A percentile compares a stretch with the other conserved stretches of the same genome.
phyloP scores from a whole-genome alignment of 495 filamentous ascomycete species.

The Elaphomyces granulatus region DNA sequence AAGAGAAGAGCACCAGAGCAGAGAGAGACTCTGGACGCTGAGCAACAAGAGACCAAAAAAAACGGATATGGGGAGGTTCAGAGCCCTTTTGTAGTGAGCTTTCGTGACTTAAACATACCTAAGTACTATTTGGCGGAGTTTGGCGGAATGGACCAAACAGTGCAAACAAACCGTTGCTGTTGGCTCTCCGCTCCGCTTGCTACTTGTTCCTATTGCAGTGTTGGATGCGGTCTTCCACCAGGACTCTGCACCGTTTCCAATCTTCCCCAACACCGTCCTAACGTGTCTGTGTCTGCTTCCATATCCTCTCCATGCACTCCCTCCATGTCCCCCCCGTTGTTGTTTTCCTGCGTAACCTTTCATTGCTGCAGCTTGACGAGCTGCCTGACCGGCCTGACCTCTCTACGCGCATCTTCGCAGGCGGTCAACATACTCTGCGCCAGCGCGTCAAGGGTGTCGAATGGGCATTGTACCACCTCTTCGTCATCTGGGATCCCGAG shows the following conservation, averaged over 20 bases:
- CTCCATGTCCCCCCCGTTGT: conserved; percentile 35
- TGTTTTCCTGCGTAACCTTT: conserved; percentile 69
- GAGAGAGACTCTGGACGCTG: too few relatives aligned
- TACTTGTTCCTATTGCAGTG: not conserved
- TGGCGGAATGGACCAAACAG: too few relatives aligned
- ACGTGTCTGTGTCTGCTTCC: too few relatives aligned
- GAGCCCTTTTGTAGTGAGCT: conserved; percentile 16
- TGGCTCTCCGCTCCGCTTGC: not conserved
- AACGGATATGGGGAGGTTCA: too few relatives aligned
- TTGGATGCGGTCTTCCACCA: not conserved
- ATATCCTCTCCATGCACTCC: too few relatives aligned
- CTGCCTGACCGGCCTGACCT: conserved; percentile 66
- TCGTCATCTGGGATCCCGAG: conserved; percentile 63
- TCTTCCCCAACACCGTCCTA: conserved; percentile 10
- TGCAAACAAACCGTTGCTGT: not conserved
- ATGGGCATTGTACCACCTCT: conserved; percentile 73
- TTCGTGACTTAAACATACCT: conserved; percentile 1
- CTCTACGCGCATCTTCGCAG: conserved; percentile 45
- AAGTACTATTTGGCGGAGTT: not conserved
- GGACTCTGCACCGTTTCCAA: not conserved
- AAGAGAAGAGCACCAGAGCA: too few relatives aligned
- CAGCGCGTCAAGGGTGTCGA: conserved; percentile 64
- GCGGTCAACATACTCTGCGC: conserved; percentile 59
- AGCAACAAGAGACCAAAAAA: too few relatives aligned
- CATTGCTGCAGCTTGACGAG: conserved; percentile 61